Conservation (phyloP, 345 rosid genomes). For the Eucalyptus sp. region DNA sequence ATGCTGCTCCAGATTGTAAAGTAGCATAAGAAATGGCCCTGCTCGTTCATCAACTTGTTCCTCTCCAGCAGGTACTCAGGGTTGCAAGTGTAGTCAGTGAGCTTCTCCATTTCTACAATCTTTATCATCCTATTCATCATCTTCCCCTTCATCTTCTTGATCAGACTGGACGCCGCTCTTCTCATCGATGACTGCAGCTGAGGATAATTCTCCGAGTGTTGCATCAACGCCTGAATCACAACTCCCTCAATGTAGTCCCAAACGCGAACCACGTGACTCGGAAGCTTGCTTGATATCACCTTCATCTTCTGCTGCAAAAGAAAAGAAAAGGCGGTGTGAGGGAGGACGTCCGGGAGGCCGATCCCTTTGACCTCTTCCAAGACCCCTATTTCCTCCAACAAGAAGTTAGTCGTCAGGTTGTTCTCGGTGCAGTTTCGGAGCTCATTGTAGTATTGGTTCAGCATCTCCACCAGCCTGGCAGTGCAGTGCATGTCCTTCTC, state of each 20-base stretch:
- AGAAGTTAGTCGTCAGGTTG: background rate
- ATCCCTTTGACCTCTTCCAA: slow-evolving; percentile 15
- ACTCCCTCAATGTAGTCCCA: slow-evolving; percentile 14
- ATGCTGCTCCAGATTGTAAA: too few species aligned
- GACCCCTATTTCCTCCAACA: slow-evolving; percentile 6
- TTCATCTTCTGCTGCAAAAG: slow-evolving; percentile 3
- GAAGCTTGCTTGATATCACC: background rate
- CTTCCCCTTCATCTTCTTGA: slow-evolving; percentile 13
- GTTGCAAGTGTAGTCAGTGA: slow-evolving; percentile 16
- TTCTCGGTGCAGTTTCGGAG: background rate
- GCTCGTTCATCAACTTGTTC: slow-evolving; percentile 1
- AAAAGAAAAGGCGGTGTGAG: slow-evolving; percentile 1
- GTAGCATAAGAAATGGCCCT: background rate
- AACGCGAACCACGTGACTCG: background rate
- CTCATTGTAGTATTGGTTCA: background rate
- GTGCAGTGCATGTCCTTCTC: slow-evolving; percentile 13
- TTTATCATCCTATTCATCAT: slow-evolving; percentile 8
- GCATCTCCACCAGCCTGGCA: slow-evolving; percentile 14
- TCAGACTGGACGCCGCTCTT: slow-evolving; percentile 1
- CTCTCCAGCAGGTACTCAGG: slow-evolving; percentile 8
- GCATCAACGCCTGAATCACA: background rate
- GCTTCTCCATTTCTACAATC: slow-evolving; percentile 18
- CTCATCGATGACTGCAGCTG: background rate
- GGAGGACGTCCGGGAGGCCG: slow-evolving; percentile 14
- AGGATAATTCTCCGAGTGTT: background rate